Conservation (phyloP, 1,284 basidiomycete genomes). For the Puccinia brachypodii region DNA sequence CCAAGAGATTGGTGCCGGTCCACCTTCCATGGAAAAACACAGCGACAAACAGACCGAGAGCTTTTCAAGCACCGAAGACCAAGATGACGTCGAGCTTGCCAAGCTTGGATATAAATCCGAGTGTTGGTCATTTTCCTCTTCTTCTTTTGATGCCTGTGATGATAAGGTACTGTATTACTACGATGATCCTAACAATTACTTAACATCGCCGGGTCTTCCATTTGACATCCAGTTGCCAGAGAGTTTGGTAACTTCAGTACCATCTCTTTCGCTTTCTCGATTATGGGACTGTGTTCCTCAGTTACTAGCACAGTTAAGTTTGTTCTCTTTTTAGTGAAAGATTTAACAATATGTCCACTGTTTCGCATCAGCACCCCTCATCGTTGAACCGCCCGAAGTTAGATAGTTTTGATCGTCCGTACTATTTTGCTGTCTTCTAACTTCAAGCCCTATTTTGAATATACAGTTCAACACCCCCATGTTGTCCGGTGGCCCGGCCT, state of each 20-base stretch:
- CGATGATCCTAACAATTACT: neutral
- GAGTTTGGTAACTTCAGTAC: constrained; percentile 48
- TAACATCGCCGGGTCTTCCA: neutral
- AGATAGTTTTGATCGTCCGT: neutral
- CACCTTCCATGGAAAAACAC: neutral
- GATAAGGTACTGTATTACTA: neutral
- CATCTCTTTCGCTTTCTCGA: constrained; percentile 46
- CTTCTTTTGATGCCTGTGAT: neutral
- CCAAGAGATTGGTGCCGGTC: neutral
- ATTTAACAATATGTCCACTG: neutral
- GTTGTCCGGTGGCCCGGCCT: constrained; percentile 72
- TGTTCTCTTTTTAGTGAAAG: neutral
- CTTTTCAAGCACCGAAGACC: constrained; percentile 19
- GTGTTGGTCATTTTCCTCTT: constrained; percentile 13
- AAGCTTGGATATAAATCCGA: constrained; percentile 48
- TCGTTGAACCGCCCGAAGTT: neutral
- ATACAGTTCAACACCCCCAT: constrained; percentile 70
- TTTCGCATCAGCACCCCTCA: neutral
- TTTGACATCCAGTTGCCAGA: constrained; percentile 20
- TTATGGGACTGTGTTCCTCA: constrained; percentile 48
- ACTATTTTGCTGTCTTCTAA: neutral
- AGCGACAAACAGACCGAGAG: constrained; percentile 2
- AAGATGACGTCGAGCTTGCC: constrained; percentile 36
- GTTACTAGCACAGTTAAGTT: constrained; percentile 47
- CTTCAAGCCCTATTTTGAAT: neutral